Base-by-base conservation (phyloP, 148 eudicot species). In the Camellia lanceoleosa region DNA sequence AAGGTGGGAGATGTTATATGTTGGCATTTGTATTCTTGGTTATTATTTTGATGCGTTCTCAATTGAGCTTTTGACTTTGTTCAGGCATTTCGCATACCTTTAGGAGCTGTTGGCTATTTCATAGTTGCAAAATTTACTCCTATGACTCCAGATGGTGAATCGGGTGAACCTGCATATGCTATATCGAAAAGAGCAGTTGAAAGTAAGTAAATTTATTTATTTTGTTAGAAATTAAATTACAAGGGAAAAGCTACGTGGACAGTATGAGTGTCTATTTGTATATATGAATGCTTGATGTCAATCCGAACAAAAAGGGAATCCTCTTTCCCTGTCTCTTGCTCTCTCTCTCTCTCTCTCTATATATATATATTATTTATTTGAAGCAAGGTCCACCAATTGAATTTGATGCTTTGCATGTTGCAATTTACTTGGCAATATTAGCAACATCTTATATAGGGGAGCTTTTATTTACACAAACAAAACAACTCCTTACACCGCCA, bases 41-140 rank as follows among this genome's bases (percentile, higher is more conserved):
- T 68, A 43, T 61, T 30, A 58, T 7, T 80, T 44, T 68, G 43
- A 61, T 78, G 73, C 68, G 66, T 72, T 59, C 62, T 56, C n/a
- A 77, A 41, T 23, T 54, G 54, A 64, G 76, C 8, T 38, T 70
- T 75, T 78, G 51, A 61, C 46, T 68, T 68, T 82, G 6, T 85
- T 73, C 79, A 96, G 99, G 99, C 94, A 52, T 90, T 92, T 80
- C 97, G 99, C 72, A 86, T 96, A 83, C 97, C 99, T 75, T 86
- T 96, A 74, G 98, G 95, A 82, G 99, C 99, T 60, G 98, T 96
- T 85, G 92, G 94, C 65, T 81, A 84, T 77, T 94, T 90, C 76
- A 84, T 96, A 79, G 92, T 91, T 77, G 98, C 98, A 73, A 96
- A 92, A 80, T 96, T 92, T 82, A 94, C 92, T 80, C 99, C 99